Base-by-base conservation (phyloP, 169 alveolate species). In the Eimeria falciformis region DNA sequence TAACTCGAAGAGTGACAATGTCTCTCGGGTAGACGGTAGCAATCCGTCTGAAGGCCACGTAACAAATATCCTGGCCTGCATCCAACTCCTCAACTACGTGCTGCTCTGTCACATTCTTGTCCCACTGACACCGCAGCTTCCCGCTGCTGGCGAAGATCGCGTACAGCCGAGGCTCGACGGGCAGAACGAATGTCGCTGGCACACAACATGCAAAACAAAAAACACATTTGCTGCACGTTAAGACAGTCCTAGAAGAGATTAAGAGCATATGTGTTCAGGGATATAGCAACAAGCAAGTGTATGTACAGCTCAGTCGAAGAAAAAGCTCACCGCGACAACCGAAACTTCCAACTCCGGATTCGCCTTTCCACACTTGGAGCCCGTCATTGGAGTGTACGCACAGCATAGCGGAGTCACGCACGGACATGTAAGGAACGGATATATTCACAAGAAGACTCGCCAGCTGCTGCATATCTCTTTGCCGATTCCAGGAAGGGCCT, bases 11-110 rank as follows among this genome's bases (percentile, higher is more conserved):
- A 1, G 90, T 95, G 17, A 93, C 95, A 21, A 90, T 68, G 55
- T 95, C 96, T 3, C 96, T 87, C 25, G 96, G 96, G 25, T 93
- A 95, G 21, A 95, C 68, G 79, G 96, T 86, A 5, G 95, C 96
- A 43, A 95, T 77, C 37, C 96, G 75, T 58, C 93, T 93, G 29
- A 94, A 50, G 11, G 93, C 94, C 4, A 95, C 95, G n/a, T 91
- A 93, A 75, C 93, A 91, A 21, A 95, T 90, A 47, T 95, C 96
- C 2, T 68, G 55, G 21, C 93, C 92, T 23, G 85, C 87, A 4
- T 87, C 77, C 46, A 95, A 53, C 11, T 56, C 47, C 92, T 95
- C 96, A 23, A 95, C 78, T 33, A 69, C 62, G 23, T 46, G 84
- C 56, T 91, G 85, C 56, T 91, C 94, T n/a, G 78, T 89, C 40